phyloP scores from a whole-genome alignment of 495 filamentous ascomycete genomes.

The Penicillium samsonianum region DNA sequence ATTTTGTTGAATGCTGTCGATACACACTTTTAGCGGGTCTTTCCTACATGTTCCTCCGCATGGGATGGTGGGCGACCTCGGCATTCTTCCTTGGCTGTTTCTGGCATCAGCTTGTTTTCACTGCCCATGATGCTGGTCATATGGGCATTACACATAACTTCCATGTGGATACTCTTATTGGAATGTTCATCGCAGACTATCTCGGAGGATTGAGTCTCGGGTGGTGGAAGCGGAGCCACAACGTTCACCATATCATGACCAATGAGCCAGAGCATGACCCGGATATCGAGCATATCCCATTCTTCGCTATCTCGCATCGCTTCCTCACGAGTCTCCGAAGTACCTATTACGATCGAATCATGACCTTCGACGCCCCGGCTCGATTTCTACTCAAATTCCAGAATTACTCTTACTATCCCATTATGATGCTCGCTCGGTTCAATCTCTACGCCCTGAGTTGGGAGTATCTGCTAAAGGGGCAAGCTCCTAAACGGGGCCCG shows the following conservation, averaged over 20 bases:
- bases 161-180: constrained; percentile 77
- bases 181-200: constrained; percentile 89
- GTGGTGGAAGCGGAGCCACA: constrained; percentile 98
- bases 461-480: constrained; percentile 73
- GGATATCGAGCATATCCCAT: constrained; percentile 95
- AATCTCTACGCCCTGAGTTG: constrained; percentile 87
- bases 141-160: constrained; percentile 96
- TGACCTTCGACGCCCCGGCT: constrained; percentile 80
- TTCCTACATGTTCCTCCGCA: constrained; percentile 63
- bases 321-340: constrained; percentile 76
- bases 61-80: constrained; percentile 72
- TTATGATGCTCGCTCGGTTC: constrained; percentile 84
- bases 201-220: constrained; percentile 86
- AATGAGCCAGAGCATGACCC: constrained; percentile 97
- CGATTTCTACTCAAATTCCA: constrained; percentile 73
- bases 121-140: constrained; percentile 94
- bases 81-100: constrained; percentile 78
- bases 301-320: constrained; percentile 89
- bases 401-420: constrained; percentile 82
- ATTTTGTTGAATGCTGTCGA: constrained; percentile 72
- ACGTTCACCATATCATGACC: constrained; percentile 97
- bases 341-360: constrained; percentile 85
- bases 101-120: constrained; percentile 97
- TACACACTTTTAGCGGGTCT: constrained; percentile 70
- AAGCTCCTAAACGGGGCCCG: constrained; percentile 76